These are phyloP conservation scores for Syncephalis fuscata DNA, from an alignment of 371 early-diverging fungal genomes.

Conservation along the genomic window DNA sequence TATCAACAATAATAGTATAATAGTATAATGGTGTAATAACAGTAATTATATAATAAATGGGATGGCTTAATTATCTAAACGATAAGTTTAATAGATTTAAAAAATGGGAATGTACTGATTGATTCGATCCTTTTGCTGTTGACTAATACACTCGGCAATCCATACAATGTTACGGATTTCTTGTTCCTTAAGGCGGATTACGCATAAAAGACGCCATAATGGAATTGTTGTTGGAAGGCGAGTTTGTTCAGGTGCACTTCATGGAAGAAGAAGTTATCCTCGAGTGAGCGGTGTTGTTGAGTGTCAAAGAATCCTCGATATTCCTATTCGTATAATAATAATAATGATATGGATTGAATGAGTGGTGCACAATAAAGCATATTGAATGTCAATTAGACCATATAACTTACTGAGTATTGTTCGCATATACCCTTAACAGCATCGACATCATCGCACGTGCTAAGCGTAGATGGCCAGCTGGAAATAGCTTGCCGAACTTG, in stretches of 20 bases:
- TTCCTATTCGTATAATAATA: constrained; percentile 24
- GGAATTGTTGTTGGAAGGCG: constrained; percentile 92
- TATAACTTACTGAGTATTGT: constrained; percentile 37
- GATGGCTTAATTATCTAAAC: neutral
- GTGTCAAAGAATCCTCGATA: constrained; percentile 55
- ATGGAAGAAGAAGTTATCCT: constrained; percentile 88
- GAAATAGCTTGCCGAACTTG: constrained; percentile 75
- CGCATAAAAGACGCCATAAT: constrained; percentile 91
- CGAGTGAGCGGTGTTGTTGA: constrained; percentile 45
- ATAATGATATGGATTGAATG: neutral
- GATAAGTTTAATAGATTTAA: constrained; percentile 13
- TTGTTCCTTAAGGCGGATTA: constrained; percentile 97
- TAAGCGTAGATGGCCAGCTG: constrained; percentile 75
- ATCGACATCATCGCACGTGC: constrained; percentile 85
- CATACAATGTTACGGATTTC: constrained; percentile 98
- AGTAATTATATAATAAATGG: no score
- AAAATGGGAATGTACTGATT: constrained; percentile 83
- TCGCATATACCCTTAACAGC: constrained; percentile 80
- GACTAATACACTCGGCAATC: constrained; percentile 98
- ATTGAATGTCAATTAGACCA: no score
- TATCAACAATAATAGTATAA: no score
- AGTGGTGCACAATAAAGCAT: constrained; percentile 12
- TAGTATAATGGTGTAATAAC: no score
- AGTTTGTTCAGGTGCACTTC: constrained; percentile 87
- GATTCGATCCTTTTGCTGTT: constrained; percentile 90